Conservation (phyloP, 2,329 filamentous ascomycete species). For the Pseudogymnoascus sp. region DNA sequence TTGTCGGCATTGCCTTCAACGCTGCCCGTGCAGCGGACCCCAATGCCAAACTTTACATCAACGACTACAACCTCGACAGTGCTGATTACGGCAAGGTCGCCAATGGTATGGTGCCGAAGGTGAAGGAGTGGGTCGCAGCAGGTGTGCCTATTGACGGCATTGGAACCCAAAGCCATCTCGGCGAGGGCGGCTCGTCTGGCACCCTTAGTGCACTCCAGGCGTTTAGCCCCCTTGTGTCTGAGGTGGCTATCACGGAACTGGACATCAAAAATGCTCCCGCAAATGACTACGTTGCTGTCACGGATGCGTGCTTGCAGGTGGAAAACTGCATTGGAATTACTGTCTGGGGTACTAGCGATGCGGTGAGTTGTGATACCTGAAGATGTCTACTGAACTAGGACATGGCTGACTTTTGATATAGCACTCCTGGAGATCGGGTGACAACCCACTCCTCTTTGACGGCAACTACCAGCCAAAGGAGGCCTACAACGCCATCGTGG, state of each 20-base stretch:
- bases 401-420: too few species aligned
- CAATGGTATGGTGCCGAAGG: conserved; percentile 35
- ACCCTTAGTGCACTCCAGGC: conserved; percentile 15
- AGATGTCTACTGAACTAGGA: too few species aligned
- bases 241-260: conserved; percentile 54
- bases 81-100: conserved; percentile 46
- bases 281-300: conserved; percentile 29
- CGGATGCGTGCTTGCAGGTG: conserved; percentile 13
- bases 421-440: conserved; percentile 43
- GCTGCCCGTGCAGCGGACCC: conserved; percentile 59
- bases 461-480: conserved; percentile 43
- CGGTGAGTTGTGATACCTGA: conserved; percentile 23
- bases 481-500: conserved; percentile 38
- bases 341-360: conserved; percentile 27
- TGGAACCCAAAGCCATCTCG: conserved; percentile 31
- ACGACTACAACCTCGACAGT: conserved; percentile 60
- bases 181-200: conserved; percentile 12
- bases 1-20: conserved; percentile 55
- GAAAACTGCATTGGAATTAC: conserved; percentile 17
- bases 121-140: conserved; percentile 47
- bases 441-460: conserved; percentile 48
- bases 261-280: conserved; percentile 44
- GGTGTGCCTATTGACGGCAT: conserved; percentile 57
- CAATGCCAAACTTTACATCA: conserved; percentile 61
- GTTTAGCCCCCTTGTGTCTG: conserved; percentile 42